Evolutionary conservation across 805 yeast species (phyloP).

Genomic region (Lachancea kluyveri): DNA sequence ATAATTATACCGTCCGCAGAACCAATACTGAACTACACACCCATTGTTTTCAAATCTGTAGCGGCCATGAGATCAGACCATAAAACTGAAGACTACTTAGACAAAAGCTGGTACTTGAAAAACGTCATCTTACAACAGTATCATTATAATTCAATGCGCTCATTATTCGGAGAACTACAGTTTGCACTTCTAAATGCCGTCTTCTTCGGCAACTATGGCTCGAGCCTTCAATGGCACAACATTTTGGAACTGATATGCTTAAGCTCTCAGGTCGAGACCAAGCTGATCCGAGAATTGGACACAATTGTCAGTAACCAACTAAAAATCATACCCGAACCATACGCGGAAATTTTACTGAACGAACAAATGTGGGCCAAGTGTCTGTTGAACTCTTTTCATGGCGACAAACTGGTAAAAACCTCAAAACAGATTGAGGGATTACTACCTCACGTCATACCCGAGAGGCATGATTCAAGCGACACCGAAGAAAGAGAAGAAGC

Average conservation of each 20-base stretch:
- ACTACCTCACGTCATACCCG: slow-evolving; percentile 3
- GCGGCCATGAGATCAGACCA: slow-evolving; percentile 30
- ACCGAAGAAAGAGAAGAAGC: slow-evolving; percentile 9
- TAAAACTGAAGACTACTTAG: slow-evolving; percentile 47
- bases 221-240: slow-evolving; percentile 58
- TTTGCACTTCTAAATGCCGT: slow-evolving; percentile 43
- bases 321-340: slow-evolving; percentile 20
- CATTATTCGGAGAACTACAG: slow-evolving; percentile 48
- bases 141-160: slow-evolving; percentile 21
- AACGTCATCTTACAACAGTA: slow-evolving; percentile 29
- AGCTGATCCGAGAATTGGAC: slow-evolving; percentile 12
- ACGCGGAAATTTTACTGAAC: slow-evolving; percentile 19
- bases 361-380: slow-evolving; percentile 16
- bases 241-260: slow-evolving; percentile 36
- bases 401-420: slow-evolving; percentile 1
- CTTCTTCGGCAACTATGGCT: slow-evolving; percentile 56
- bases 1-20: slow-evolving; percentile 4
- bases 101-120: slow-evolving; percentile 54
- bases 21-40: slow-evolving; percentile 16
- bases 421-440: slow-evolving; percentile 5
- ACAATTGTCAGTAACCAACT: slow-evolving; percentile 16
- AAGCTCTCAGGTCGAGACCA: slow-evolving; percentile 12
- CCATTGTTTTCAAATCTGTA: slow-evolving; percentile 24
- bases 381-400: slow-evolving; percentile 13
- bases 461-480: too few species aligned